phyloP scores from a whole-genome alignment of 345 rosid species.

The Hibiscus mutabilis region DNA sequence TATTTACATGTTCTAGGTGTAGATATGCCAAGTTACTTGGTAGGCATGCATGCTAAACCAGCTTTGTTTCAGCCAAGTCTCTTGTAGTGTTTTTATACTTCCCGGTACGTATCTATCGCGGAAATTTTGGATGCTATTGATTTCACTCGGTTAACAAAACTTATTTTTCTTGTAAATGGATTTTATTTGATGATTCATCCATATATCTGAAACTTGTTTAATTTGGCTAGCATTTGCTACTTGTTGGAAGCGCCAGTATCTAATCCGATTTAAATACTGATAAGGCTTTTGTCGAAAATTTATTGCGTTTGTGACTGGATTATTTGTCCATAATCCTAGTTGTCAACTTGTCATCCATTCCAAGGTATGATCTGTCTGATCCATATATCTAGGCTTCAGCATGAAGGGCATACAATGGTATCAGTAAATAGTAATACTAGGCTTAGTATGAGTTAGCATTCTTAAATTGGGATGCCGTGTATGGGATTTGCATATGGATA shows the following conservation, averaged over 20 bases:
- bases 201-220: background rate
- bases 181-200: background rate
- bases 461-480: background rate
- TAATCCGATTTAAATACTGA: background rate
- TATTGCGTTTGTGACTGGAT: background rate
- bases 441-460: background rate
- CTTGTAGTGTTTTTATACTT: background rate
- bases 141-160: background rate
- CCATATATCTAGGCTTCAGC: background rate
- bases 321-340: background rate
- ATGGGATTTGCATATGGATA: background rate
- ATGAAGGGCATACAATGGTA: background rate
- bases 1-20: background rate
- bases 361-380: background rate
- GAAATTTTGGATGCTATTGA: background rate
- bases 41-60: background rate
- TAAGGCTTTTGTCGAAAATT: background rate
- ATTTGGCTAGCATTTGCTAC: slow-evolving; percentile 1
- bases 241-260: background rate
- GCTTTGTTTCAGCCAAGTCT: background rate
- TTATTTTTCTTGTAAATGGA: background rate
- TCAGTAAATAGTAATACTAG: background rate
- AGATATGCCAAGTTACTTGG: background rate
- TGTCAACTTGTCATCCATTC: background rate
- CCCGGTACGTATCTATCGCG: background rate